These are phyloP conservation scores for Apocynum venetum DNA, from an alignment of 257 asterid genomes.

Conservation along the genomic window DNA sequence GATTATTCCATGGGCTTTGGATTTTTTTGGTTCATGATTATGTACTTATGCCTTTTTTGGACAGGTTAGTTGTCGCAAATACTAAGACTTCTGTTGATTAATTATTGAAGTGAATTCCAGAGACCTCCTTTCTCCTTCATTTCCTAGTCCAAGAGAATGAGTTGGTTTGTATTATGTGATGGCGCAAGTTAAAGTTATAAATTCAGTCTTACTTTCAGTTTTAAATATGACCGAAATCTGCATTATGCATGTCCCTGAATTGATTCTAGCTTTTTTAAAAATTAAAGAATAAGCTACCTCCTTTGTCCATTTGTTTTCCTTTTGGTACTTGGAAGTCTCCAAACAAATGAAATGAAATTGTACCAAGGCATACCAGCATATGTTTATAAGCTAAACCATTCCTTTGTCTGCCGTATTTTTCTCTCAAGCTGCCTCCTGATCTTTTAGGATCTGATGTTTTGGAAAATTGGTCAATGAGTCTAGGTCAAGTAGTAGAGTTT, in stretches of 20 bases:
- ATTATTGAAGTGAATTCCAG: background rate
- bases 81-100: slow-evolving; percentile 7
- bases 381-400: background rate
- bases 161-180: background rate
- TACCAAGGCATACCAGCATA: background rate
- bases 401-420: background rate
- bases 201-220: background rate
- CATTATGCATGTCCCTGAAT: background rate
- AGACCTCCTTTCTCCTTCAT: background rate
- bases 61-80: slow-evolving; percentile 56
- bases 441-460: background rate
- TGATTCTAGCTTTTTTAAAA: background rate
- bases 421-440: background rate
- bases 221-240: background rate
- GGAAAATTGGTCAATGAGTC: background rate
- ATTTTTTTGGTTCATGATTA: slow-evolving; percentile 86
- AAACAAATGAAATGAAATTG: background rate
- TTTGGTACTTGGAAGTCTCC: background rate
- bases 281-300: background rate
- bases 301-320: background rate
- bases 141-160: background rate
- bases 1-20: slow-evolving; percentile 78
- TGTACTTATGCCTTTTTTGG: slow-evolving; percentile 92
- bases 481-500: background rate
- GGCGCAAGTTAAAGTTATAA: background rate